Evolutionary conservation across 1,284 basidiomycete species (phyloP).

Genomic region (Ganoderma sinense): DNA sequence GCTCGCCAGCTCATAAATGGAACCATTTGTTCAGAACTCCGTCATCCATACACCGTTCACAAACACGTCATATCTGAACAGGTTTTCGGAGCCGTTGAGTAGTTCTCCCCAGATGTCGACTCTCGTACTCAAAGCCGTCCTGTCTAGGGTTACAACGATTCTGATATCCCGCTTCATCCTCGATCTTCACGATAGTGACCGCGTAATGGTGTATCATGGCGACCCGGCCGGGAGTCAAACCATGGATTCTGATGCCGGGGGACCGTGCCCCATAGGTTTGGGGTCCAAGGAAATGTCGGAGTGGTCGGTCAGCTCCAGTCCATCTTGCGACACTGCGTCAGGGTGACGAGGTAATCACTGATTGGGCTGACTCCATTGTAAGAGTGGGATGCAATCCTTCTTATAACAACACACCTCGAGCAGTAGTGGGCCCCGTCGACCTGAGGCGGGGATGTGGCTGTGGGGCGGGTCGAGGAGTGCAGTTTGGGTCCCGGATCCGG

Average conservation of each 20-base stretch:
- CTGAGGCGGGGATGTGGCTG: too few species aligned
- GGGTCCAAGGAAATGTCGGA: neutral
- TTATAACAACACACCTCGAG: too few species aligned
- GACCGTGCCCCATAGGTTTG: neutral
- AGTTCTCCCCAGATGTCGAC: neutral
- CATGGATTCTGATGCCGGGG: neutral
- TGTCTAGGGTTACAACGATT: neutral
- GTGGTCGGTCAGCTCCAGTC: neutral
- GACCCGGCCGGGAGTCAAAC: neutral
- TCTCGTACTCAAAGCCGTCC: neutral
- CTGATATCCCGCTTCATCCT: neutral
- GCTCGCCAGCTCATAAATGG: too few species aligned
- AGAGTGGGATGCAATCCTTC: neutral
- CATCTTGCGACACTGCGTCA: neutral
- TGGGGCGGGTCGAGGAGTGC: too few species aligned
- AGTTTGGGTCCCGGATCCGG: too few species aligned
- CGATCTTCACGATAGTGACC: neutral
- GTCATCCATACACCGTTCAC: neutral
- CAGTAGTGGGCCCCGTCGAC: too few species aligned
- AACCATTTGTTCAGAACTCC: too few species aligned
- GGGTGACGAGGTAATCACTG: neutral
- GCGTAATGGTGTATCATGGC: neutral
- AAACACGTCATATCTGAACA: neutral
- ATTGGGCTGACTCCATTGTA: neutral
- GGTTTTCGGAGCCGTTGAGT: neutral